phyloP scores from a whole-genome alignment of 2,329 filamentous ascomycete genomes.

The Aspergillus fischeri region DNA sequence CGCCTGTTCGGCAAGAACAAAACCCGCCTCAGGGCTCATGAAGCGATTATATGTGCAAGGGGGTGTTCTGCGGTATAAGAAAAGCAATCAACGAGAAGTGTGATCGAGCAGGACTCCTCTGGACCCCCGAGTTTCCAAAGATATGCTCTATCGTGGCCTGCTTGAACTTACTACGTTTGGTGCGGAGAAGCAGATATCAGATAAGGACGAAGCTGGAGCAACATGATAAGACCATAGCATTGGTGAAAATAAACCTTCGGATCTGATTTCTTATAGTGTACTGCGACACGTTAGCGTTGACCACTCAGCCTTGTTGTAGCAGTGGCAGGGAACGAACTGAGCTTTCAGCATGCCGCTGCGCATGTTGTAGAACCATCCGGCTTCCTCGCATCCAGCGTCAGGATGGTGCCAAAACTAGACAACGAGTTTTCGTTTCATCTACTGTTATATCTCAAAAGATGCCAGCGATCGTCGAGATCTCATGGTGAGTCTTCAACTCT shows the following conservation, averaged over 20 bases:
- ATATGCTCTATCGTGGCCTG: constrained; percentile 4
- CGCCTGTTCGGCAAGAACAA: background rate
- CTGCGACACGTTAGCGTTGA: background rate
- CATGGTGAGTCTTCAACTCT: no score
- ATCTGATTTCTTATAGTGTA: background rate
- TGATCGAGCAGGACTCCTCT: background rate
- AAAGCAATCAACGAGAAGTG: background rate
- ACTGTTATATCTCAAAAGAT: no score
- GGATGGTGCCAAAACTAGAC: no score
- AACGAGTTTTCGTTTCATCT: no score
- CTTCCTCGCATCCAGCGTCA: no score
- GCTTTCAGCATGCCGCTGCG: no score
- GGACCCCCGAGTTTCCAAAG: constrained; percentile 1
- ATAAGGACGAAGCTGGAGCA: background rate
- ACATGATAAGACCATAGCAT: background rate
- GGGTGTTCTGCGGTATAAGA: background rate
- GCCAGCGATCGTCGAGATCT: no score
- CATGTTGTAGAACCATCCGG: no score
- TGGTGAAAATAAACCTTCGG: background rate
- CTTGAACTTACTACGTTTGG: constrained; percentile 24
- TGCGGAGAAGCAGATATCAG: constrained; percentile 17
- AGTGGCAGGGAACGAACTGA: background rate
- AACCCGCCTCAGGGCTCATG: background rate
- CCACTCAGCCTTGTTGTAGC: background rate
- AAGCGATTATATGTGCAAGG: background rate